These are phyloP conservation scores for Samsoniella hepiali DNA, from an alignment of 2,329 filamentous ascomycete species.

Conservation along the genomic window DNA sequence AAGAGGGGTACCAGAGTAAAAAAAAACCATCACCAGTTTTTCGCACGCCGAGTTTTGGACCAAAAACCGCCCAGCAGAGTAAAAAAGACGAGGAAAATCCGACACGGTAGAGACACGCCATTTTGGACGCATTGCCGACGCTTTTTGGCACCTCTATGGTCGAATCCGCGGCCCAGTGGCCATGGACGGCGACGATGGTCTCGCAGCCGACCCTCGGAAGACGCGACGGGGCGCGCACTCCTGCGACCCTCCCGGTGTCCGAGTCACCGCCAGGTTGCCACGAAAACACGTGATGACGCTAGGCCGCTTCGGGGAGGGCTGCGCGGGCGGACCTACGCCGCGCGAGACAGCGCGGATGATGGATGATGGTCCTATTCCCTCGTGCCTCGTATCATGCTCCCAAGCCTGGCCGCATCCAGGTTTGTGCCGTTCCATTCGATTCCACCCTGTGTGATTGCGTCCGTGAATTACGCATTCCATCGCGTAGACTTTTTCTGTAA, in stretches of 20 bases:
- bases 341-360: conserved; percentile 7
- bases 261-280: conserved; percentile 38
- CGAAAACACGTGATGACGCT: conserved; percentile 42
- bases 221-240: conserved; percentile 43
- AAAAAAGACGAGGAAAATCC: conserved; percentile 26
- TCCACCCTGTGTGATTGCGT: conserved; percentile 8
- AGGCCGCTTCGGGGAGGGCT: background rate
- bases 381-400: conserved; percentile 1
- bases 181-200: conserved; percentile 33
- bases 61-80: conserved; percentile 24
- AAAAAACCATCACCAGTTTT: conserved; percentile 17
- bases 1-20: conserved; percentile 6
- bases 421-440: conserved; percentile 2
- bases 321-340: conserved; percentile 5
- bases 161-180: background rate
- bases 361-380: background rate
- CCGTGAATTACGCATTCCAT: conserved; percentile 10
- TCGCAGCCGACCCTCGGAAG: conserved; percentile 40
- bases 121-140: conserved; percentile 19
- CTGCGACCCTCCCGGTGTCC: conserved; percentile 33
- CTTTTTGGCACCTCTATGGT: conserved; percentile 29
- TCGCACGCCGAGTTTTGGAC: conserved; percentile 12
- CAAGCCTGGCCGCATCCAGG: background rate
- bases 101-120: background rate
- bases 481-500: background rate